Evolutionary conservation across 179 eudicot genomes (phyloP).

Genomic region (Heliamphora pulchella): DNA sequence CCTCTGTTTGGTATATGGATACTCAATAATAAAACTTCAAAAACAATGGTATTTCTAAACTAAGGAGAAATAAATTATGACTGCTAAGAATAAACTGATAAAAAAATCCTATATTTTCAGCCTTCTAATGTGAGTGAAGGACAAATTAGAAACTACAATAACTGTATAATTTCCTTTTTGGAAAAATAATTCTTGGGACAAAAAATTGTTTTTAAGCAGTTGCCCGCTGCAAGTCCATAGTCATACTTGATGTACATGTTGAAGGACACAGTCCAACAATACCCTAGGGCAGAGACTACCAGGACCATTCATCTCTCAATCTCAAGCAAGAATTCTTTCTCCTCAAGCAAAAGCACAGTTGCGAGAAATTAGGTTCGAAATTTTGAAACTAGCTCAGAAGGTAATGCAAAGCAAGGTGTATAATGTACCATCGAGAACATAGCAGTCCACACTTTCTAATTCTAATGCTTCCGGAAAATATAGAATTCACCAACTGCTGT

Average conservation of each 20-base stretch:
- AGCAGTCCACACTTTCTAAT: slow-evolving; percentile 74
- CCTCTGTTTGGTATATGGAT: too few species aligned
- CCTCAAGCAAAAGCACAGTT: slow-evolving; percentile 1
- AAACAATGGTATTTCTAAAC: background rate
- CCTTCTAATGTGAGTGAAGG: background rate
- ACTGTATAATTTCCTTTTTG: background rate
- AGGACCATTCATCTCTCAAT: slow-evolving; percentile 5
- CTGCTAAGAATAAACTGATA: background rate
- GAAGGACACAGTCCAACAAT: background rate
- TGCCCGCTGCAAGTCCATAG: background rate
- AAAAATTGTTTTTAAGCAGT: background rate
- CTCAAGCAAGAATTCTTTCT: background rate
- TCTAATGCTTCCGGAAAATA: slow-evolving; percentile 60
- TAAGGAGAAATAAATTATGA: background rate
- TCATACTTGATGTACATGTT: background rate
- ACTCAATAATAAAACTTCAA: too few species aligned
- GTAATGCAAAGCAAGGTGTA: background rate
- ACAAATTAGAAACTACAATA: background rate
- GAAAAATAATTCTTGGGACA: background rate
- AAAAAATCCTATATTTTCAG: background rate
- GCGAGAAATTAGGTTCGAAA: background rate
- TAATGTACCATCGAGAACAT: slow-evolving; percentile 72
- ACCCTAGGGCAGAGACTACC: background rate
- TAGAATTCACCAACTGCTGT: slow-evolving; percentile 71
- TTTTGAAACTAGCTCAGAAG: background rate